Percentiles rank a stretch among this genome's conserved stretches.
Evolutionary conservation across 1,284 basidiomycete genomes (phyloP).

Genomic region (Irpex sp.): DNA sequence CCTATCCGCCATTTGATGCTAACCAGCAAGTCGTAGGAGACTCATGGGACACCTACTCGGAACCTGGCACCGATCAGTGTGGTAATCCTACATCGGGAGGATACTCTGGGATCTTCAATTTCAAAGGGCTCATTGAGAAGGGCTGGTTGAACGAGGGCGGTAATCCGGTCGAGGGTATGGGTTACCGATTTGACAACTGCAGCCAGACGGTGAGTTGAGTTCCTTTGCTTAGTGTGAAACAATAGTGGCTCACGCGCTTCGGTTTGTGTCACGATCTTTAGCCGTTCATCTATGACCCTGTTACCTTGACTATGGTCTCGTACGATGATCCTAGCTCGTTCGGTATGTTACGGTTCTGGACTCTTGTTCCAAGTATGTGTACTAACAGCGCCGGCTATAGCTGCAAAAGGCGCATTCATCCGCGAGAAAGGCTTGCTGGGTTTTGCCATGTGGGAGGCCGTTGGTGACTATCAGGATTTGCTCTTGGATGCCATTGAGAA

Average conservation of each 20-base stretch:
- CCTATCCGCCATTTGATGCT: constrained; percentile 39
- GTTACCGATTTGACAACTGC: constrained; percentile 41
- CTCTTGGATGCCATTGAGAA: constrained; percentile 22
- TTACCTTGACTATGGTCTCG: constrained; percentile 34
- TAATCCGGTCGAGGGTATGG: constrained; percentile 33
- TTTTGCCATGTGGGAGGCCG: constrained; percentile 54
- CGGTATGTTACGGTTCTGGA: constrained; percentile 15
- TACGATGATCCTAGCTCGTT: constrained; percentile 38
- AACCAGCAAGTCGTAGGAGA: constrained; percentile 38
- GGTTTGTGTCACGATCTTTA: constrained; percentile 15
- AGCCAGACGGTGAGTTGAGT: constrained; percentile 40
- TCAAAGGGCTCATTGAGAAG: constrained; percentile 37
- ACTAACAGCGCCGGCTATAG: neutral
- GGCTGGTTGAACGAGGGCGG: constrained; percentile 38
- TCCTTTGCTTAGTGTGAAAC: neutral
- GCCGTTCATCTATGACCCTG: constrained; percentile 45
- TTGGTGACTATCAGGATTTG: constrained; percentile 46
- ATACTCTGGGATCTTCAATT: constrained; percentile 36
- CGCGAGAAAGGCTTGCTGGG: constrained; percentile 39
- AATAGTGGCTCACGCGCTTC: neutral
- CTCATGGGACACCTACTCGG: constrained; percentile 33
- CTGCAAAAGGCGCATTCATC: constrained; percentile 23
- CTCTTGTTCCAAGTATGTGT: neutral
- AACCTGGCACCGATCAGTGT: constrained; percentile 33
- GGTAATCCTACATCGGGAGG: constrained; percentile 29